Conservation (phyloP, 352 stramenopile genomes). For the Pythium utonaiense region DNA sequence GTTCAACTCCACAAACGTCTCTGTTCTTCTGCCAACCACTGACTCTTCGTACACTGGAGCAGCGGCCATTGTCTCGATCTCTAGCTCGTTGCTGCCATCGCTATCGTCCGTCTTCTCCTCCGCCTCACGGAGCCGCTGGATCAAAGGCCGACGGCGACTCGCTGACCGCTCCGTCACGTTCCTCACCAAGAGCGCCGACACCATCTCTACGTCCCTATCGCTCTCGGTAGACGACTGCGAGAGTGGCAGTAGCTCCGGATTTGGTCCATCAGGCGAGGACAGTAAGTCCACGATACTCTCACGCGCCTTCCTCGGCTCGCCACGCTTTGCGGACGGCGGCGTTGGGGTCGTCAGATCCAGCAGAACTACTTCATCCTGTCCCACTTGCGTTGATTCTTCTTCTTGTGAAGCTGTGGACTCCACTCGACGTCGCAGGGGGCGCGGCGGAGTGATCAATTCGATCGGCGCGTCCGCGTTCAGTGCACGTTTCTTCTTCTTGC, state of each 20-base stretch:
- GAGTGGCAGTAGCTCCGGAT: slow-evolving; percentile 2
- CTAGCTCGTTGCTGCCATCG: background rate
- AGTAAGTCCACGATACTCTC: slow-evolving; percentile 47
- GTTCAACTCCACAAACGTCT: background rate
- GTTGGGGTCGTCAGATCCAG: slow-evolving; percentile 27
- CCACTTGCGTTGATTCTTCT: background rate
- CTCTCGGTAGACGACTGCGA: background rate
- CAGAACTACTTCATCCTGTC: background rate
- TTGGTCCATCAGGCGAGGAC: slow-evolving; percentile 24
- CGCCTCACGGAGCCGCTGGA: background rate
- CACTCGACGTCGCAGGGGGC: background rate
- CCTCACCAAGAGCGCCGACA: too few species aligned
- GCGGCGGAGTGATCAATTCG: slow-evolving; percentile 24
- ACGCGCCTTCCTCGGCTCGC: background rate
- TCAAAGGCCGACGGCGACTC: background rate
- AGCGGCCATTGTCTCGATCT: background rate
- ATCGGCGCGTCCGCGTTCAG: background rate
- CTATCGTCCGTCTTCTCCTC: background rate
- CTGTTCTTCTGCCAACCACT: background rate
- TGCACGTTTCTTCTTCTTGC: slow-evolving; percentile 10
- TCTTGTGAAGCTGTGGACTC: background rate
- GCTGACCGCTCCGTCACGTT: background rate
- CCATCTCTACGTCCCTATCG: background rate
- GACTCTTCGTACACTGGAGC: background rate
- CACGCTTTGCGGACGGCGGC: slow-evolving; percentile 10